phyloP scores from a whole-genome alignment of 129 eudicot genomes.

The Calendula officinalis region DNA sequence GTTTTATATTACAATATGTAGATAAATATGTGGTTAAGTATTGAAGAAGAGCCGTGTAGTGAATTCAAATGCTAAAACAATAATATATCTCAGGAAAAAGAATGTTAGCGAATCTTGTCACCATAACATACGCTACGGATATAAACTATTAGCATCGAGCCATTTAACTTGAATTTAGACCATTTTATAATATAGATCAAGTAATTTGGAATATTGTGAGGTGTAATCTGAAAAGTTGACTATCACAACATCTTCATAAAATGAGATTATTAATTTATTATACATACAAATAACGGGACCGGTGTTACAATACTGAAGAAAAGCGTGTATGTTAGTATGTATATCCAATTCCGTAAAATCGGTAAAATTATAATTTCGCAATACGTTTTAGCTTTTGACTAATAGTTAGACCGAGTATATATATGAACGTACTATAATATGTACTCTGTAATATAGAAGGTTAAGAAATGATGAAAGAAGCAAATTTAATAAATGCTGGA shows the following conservation, averaged over 20 bases:
- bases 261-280: neutral
- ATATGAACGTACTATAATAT: too few species aligned
- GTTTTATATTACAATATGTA: neutral
- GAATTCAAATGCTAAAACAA: neutral
- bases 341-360: neutral
- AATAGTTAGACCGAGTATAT: too few species aligned
- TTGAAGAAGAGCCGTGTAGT: neutral
- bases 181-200: neutral
- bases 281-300: conserved; percentile 6
- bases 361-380: too few species aligned
- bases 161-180: neutral
- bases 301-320: conserved; percentile 13
- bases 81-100: neutral
- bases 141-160: neutral
- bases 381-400: too few species aligned
- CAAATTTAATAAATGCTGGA: too few species aligned
- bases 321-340: neutral
- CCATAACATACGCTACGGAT: conserved; percentile 17
- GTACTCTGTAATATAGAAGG: too few species aligned
- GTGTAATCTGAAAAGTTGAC: conserved; percentile 26
- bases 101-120: conserved; percentile 2
- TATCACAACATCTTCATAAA: neutral
- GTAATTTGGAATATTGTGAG: conserved; percentile 26
- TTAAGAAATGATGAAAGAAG: too few species aligned
- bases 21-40: neutral